These are phyloP conservation scores for Exophiala sp. DNA, from an alignment of 2,329 filamentous ascomycete genomes.

Conservation along the genomic window DNA sequence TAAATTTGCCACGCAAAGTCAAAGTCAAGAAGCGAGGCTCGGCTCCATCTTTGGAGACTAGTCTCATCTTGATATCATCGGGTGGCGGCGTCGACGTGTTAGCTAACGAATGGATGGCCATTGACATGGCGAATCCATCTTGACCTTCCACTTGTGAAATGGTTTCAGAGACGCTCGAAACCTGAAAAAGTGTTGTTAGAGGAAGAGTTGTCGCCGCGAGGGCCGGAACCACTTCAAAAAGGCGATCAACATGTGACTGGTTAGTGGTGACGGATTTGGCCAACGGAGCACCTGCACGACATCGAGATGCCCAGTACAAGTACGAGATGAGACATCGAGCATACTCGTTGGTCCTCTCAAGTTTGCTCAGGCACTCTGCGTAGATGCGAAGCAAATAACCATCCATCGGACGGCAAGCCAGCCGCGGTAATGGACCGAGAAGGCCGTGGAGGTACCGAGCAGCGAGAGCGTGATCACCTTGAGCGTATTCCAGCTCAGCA, in stretches of 20 bases:
- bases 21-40: conserved; percentile 50
- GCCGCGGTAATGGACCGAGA: conserved; percentile 70
- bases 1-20: conserved; percentile 48
- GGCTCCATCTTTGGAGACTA: conserved; percentile 15
- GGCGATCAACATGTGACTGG: conserved; percentile 36
- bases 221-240: conserved; percentile 45
- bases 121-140: conserved; percentile 67
- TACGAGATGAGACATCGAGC: conserved; percentile 59
- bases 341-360: conserved; percentile 72
- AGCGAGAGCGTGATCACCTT: conserved; percentile 67
- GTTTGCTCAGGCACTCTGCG: conserved; percentile 69
- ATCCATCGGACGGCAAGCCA: conserved; percentile 73
- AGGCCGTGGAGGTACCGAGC: conserved; percentile 72
- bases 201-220: conserved; percentile 61
- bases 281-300: conserved; percentile 37
- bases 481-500: conserved; percentile 72
- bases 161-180: conserved; percentile 60
- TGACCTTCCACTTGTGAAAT: conserved; percentile 63
- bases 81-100: conserved; percentile 8
- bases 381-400: conserved; percentile 82
- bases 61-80: conserved; percentile 14
- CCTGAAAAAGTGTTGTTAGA: conserved; percentile 66
- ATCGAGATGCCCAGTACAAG: conserved; percentile 41
- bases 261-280: conserved; percentile 27
- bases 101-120: conserved; percentile 37